Evolutionary conservation across 1,139 yeast genomes (phyloP).

Genomic region (Taphrina betulina): DNA sequence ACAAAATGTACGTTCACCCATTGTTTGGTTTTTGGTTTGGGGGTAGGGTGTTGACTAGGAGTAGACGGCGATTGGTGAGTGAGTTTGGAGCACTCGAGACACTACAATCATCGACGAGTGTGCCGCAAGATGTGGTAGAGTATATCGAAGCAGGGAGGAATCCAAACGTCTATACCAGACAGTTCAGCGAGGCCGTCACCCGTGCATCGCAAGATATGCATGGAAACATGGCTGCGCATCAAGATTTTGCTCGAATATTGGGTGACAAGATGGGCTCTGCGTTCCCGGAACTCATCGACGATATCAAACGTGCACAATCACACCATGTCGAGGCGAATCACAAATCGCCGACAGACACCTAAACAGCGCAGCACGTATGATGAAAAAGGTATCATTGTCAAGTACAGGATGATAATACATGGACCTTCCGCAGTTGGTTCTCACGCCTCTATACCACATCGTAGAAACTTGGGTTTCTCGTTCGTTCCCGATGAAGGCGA

Average conservation of each 20-base stretch:
- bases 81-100: slow-evolving; percentile 5
- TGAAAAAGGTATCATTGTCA: too few species aligned
- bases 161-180: slow-evolving; percentile 95
- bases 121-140: slow-evolving; percentile 20
- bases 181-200: slow-evolving; percentile 87
- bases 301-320: background rate
- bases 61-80: background rate
- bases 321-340: background rate
- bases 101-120: background rate
- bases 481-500: slow-evolving; percentile 15
- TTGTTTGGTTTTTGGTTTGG: too few species aligned
- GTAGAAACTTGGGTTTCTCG: slow-evolving; percentile 16
- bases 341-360: too few species aligned
- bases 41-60: too few species aligned
- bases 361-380: too few species aligned
- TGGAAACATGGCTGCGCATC: slow-evolving; percentile 59
- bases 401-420: too few species aligned
- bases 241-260: slow-evolving; percentile 45
- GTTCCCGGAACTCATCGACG: slow-evolving; percentile 4
- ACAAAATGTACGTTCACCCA: too few species aligned
- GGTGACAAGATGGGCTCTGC: background rate
- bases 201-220: slow-evolving; percentile 82
- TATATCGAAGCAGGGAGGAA: slow-evolving; percentile 84
- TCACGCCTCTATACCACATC: too few species aligned
- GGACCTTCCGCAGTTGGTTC: too few species aligned